Base-by-base conservation (phyloP, 306 rosid species). In the Quercus bicolor region DNA sequence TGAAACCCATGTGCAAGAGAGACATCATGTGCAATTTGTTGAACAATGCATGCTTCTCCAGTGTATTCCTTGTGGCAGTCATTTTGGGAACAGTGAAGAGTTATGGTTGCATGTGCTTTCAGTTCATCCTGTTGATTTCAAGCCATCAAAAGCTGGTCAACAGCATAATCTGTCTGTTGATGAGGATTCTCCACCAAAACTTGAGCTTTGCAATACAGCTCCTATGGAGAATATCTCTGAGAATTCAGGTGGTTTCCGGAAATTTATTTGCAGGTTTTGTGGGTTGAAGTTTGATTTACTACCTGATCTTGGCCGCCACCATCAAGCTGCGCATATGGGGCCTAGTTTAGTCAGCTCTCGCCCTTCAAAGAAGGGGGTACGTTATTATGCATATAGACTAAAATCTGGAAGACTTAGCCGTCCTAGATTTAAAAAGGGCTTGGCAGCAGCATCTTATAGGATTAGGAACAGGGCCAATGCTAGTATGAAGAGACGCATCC, bases 241-340 rank as follows among this genome's bases (percentile, higher is more conserved):
- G 85, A 93, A 85, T 70, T 53, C 84, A 51, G 83, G 90, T 83
- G 87, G 85, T 82, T 74, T 69, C 56, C 88, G 98, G 55, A 95
- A 84, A 85, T 90, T 90, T 78, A 69, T 84, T 84, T 96, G 99
- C 89, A 89, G 91, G 94, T 90, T 96, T 79, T 96, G 99, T 85
- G 97, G 99, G 74, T 89, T 93, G 84, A 93, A 90, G 91, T 96
- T 96, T 84, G 92, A 96, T 84, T 91, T 96, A 81, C 93, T 96
- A 72, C 99, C 99, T 48, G 99, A 96, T 84, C 93, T 96, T 55
- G 99, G 98, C 76, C 94, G 98, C 53, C 99, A 96, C 82, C 99
- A 96, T 85, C 99, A 96, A 88, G 98, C 99, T 83, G 96, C 96
- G 29, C 99, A 96, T 77, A 96, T 93, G 98, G 98, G 91, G 68